These are phyloP conservation scores for Eucalyptus cloeziana DNA, from an alignment of 345 rosid species.

Conservation along the genomic window DNA sequence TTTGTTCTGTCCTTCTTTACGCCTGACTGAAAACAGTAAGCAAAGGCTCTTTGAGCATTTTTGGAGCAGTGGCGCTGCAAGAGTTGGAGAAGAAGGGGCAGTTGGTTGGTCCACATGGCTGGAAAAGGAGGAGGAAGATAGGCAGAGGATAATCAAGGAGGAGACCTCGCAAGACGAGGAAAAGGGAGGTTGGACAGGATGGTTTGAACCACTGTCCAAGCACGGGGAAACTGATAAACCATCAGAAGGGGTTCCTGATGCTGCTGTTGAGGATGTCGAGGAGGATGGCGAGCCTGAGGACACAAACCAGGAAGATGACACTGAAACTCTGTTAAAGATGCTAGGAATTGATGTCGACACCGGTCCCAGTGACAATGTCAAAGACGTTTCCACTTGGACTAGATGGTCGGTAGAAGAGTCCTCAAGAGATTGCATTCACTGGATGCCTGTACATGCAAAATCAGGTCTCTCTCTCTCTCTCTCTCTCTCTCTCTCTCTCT, in stretches of 20 bases:
- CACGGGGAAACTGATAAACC: conserved; percentile 15
- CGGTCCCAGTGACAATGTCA: conserved; percentile 49
- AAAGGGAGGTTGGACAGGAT: conserved; percentile 96
- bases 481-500: neutral
- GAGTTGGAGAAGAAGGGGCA: conserved; percentile 97
- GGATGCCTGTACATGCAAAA: conserved; percentile 76
- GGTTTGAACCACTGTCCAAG: conserved; percentile 67
- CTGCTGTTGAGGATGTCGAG: neutral
- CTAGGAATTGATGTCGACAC: conserved; percentile 70
- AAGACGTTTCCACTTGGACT: conserved; percentile 74
- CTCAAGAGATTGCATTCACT: conserved; percentile 58
- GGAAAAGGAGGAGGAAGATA: conserved; percentile 88
- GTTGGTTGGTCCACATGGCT: conserved; percentile 87
- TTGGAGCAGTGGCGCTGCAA: conserved; percentile 76
- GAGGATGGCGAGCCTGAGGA: conserved; percentile 43
- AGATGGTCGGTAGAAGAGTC: conserved; percentile 86
- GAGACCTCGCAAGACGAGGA: conserved; percentile 42
- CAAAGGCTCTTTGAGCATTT: conserved; percentile 89
- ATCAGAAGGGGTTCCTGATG: conserved; percentile 14
- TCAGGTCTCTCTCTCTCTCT: conserved; percentile 14
- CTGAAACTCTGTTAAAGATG: conserved; percentile 71
- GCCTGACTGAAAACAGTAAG: conserved; percentile 59
- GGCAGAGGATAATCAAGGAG: conserved; percentile 59
- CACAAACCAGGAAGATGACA: conserved; percentile 59
- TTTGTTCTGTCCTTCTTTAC: conserved; percentile 75